A percentile compares a stretch with the other conserved stretches of the same genome.
phyloP scores from a whole-genome alignment of 345 rosid species.

The Syzygium grande region DNA sequence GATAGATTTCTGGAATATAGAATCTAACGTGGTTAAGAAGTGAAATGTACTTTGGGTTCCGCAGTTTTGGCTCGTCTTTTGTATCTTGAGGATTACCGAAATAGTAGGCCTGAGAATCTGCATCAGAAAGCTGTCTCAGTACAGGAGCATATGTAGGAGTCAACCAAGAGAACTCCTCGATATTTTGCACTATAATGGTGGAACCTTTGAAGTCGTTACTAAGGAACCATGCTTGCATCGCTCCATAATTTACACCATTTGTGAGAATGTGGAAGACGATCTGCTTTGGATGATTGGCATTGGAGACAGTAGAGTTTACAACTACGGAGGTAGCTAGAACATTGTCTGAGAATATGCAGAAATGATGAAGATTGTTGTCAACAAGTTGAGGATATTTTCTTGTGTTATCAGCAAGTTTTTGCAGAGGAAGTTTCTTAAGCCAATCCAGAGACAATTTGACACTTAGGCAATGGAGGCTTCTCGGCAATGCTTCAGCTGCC shows the following conservation, averaged over 20 bases:
- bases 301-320: slow-evolving; percentile 70
- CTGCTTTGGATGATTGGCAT: slow-evolving; percentile 74
- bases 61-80: slow-evolving; percentile 24
- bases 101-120: slow-evolving; percentile 9
- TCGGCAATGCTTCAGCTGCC: slow-evolving; percentile 73
- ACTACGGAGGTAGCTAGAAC: slow-evolving; percentile 72
- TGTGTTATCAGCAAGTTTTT: slow-evolving; percentile 40
- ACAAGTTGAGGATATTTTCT: slow-evolving; percentile 60
- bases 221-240: slow-evolving; percentile 51
- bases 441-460: slow-evolving; percentile 65
- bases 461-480: slow-evolving; percentile 65
- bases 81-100: slow-evolving; percentile 21
- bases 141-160: slow-evolving; percentile 39
- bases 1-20: slow-evolving; percentile 45
- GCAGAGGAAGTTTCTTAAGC: slow-evolving; percentile 36
- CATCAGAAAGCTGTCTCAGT: slow-evolving; percentile 6
- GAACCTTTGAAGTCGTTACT: slow-evolving; percentile 32
- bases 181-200: slow-evolving; percentile 31
- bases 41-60: slow-evolving; percentile 49
- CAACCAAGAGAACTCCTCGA: slow-evolving; percentile 39
- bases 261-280: slow-evolving; percentile 54
- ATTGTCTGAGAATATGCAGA: slow-evolving; percentile 86
- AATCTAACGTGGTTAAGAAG: slow-evolving; percentile 60
- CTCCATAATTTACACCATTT: slow-evolving; percentile 30
- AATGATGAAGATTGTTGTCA: slow-evolving; percentile 88